A percentile compares a stretch with the other conserved stretches of the same genome.
Conservation (phyloP, 805 yeast genomes). For the Kazachstania viticola region DNA sequence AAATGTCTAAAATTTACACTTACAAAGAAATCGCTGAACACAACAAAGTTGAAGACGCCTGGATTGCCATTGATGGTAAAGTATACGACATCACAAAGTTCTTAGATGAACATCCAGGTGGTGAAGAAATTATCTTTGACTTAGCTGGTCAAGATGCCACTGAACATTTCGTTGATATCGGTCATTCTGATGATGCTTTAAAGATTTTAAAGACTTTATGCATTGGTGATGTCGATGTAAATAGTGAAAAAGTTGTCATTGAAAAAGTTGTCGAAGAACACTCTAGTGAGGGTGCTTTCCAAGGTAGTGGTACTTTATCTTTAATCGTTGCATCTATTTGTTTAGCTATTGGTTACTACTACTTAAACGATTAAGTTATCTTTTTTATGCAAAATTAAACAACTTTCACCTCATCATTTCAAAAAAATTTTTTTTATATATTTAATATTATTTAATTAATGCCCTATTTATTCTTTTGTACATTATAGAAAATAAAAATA, state of each 20-base stretch:
- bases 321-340: slow-evolving; percentile 54
- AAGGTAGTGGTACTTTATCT: slow-evolving; percentile 66
- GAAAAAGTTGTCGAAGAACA: slow-evolving; percentile 12
- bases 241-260: slow-evolving; percentile 28
- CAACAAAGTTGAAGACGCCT: slow-evolving; percentile 62
- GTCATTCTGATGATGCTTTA: slow-evolving; percentile 94
- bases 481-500: too few species aligned
- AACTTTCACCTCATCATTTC: too few species aligned
- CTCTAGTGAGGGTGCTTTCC: slow-evolving; percentile 42
- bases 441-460: too few species aligned
- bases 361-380: slow-evolving; percentile 11
- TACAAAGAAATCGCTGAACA: slow-evolving; percentile 63
- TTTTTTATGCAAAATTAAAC: too few species aligned
- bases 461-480: too few species aligned
- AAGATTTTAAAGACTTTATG: slow-evolving; percentile 56
- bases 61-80: slow-evolving; percentile 75
- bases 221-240: slow-evolving; percentile 72
- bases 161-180: slow-evolving; percentile 77
- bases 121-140: slow-evolving; percentile 69
- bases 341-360: slow-evolving; percentile 20
- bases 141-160: slow-evolving; percentile 81
- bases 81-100: slow-evolving; percentile 73
- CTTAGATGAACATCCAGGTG: slow-evolving; percentile 58
- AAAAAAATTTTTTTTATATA: too few species aligned
- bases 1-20: slow-evolving; percentile 42